These are phyloP conservation scores for Coccomyxa subellipsoidea DNA, from an alignment of 163 green algal species.

Conservation along the genomic window DNA sequence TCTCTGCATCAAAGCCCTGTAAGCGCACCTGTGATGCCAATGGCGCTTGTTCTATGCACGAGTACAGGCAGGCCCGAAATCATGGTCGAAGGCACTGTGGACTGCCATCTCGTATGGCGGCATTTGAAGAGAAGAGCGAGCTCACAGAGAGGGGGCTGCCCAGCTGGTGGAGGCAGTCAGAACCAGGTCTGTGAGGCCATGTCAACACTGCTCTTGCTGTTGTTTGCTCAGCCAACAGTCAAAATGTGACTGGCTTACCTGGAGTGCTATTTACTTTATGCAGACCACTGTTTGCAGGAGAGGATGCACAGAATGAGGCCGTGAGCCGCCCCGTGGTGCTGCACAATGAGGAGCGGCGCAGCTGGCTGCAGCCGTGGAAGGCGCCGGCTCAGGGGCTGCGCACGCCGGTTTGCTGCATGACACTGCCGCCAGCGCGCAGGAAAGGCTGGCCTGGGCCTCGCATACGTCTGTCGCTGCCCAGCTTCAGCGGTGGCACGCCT, in stretches of 20 bases:
- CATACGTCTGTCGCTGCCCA: constrained; percentile 75
- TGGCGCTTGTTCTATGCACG: no score
- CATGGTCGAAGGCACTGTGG: constrained; percentile 78
- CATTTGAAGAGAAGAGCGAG: constrained; percentile 41
- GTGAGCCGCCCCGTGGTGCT: constrained; percentile 20
- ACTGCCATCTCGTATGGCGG: constrained; percentile 74
- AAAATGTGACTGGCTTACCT: background rate
- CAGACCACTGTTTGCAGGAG: background rate
- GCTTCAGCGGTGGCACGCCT: constrained; percentile 73
- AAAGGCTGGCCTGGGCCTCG: constrained; percentile 44
- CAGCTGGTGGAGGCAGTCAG: constrained; percentile 19
- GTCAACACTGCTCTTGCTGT: no score
- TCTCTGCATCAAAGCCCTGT: background rate
- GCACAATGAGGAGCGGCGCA: constrained; percentile 35
- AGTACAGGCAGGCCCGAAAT: constrained; percentile 57
- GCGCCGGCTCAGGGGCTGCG: background rate
- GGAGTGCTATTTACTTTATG: background rate
- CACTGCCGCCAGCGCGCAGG: constrained; percentile 37
- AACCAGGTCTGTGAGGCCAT: background rate
- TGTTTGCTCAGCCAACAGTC: background rate
- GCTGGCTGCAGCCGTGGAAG: constrained; percentile 19
- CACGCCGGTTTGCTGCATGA: constrained; percentile 42
- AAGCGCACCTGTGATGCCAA: no score
- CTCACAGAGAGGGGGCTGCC: background rate
- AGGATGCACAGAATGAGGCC: background rate